These are phyloP conservation scores for Penicillium sp. DNA, from an alignment of 2,329 filamentous ascomycete genomes.

Conservation along the genomic window DNA sequence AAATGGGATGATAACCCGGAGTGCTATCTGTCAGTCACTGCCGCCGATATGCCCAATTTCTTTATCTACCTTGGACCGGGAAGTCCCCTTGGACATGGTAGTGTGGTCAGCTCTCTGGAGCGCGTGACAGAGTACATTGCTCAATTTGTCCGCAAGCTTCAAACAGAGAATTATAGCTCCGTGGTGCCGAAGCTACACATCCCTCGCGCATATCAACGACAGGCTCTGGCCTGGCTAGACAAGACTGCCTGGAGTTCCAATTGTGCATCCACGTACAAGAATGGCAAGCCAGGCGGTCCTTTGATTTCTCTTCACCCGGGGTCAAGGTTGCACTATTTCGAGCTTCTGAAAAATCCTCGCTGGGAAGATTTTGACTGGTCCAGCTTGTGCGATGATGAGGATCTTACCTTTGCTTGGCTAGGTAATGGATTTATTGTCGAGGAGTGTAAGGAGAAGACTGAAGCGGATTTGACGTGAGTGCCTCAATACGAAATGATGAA, in stretches of 20 bases:
- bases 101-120: not conserved
- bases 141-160: not conserved
- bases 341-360: not conserved
- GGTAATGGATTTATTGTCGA: not conserved
- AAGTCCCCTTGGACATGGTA: not conserved
- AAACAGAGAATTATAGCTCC: not conserved
- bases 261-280: too few species aligned
- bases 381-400: not conserved
- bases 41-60: not conserved
- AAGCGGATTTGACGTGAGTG: not conserved
- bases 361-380: not conserved
- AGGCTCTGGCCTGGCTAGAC: not conserved
- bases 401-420: not conserved
- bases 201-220: not conserved
- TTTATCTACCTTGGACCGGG: not conserved
- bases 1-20: not conserved
- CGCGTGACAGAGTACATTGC: not conserved
- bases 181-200: not conserved
- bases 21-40: not conserved
- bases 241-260: not conserved
- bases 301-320: not conserved
- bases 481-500: too few species aligned
- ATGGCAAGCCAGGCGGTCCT: not conserved
- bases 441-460: not conserved
- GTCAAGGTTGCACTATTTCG: not conserved